These are phyloP conservation scores for Rhodotorula graminis DNA, from an alignment of 768 basidiomycete species.

Conservation along the genomic window DNA sequence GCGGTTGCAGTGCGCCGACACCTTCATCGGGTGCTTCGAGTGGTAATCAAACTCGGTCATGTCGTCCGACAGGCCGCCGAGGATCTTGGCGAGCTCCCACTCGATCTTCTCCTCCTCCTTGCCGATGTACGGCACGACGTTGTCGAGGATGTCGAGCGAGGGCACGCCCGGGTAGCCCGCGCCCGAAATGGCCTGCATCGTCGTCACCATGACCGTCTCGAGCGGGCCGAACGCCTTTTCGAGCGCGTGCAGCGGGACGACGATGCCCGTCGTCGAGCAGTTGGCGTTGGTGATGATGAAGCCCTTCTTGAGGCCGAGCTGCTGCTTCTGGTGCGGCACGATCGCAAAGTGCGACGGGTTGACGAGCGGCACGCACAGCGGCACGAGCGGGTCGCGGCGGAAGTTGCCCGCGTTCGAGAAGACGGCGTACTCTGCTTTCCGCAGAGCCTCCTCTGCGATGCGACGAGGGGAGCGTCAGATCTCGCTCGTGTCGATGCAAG, in stretches of 20 bases:
- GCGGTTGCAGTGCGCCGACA: slow-evolving; percentile 89
- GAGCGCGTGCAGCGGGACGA: slow-evolving; percentile 83
- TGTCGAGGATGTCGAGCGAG: slow-evolving; percentile 86
- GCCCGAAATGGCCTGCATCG: slow-evolving; percentile 96
- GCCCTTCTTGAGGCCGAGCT: slow-evolving; percentile 60
- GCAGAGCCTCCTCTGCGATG: slow-evolving; percentile 69
- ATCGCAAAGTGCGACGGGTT: slow-evolving; percentile 81
- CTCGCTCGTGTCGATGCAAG: neutral
- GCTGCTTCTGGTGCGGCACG: slow-evolving; percentile 67
- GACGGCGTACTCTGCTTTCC: slow-evolving; percentile 78
- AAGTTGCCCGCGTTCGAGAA: slow-evolving; percentile 98
- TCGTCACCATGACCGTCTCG: slow-evolving; percentile 83
- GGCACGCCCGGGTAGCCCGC: slow-evolving; percentile 95
- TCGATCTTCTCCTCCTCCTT: slow-evolving; percentile 95
- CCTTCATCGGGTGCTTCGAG: slow-evolving; percentile 67
- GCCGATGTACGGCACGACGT: slow-evolving; percentile 86
- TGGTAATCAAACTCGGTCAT: slow-evolving; percentile 77
- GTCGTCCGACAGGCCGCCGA: slow-evolving; percentile 67
- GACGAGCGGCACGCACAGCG: slow-evolving; percentile 92
- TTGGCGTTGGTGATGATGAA: slow-evolving; percentile 99
- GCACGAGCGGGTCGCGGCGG: slow-evolving; percentile 83
- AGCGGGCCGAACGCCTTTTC: slow-evolving; percentile 91
- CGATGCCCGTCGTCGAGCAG: slow-evolving; percentile 89
- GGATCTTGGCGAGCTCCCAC: slow-evolving; percentile 97
- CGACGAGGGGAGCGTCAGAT: neutral